Percentiles rank a stretch among this genome's conserved stretches.
Evolutionary conservation across 2,329 filamentous ascomycete species (phyloP).

Genomic region (Verticillium dahliae): DNA sequence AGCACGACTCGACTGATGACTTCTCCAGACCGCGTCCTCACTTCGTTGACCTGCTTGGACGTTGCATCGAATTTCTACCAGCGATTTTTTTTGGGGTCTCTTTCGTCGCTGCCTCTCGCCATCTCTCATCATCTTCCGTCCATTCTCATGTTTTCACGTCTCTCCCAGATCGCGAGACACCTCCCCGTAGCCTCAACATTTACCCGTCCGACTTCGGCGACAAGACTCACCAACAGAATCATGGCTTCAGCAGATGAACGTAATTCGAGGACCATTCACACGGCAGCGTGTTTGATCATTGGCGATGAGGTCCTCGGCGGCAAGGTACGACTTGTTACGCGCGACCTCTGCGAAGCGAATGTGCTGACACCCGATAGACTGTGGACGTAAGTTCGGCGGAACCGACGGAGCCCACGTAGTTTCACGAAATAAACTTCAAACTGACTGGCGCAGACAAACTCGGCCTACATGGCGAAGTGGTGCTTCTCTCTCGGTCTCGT

Average conservation of each 20-base stretch:
- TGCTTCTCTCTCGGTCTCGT: slow-evolving; percentile 58
- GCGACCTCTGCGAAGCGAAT: neutral
- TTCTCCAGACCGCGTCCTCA: neutral
- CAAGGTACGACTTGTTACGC: slow-evolving; percentile 55
- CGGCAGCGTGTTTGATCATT: slow-evolving; percentile 88
- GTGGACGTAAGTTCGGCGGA: slow-evolving; percentile 28
- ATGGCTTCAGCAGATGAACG: slow-evolving; percentile 48
- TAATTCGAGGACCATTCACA: slow-evolving; percentile 67
- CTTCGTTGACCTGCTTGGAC: neutral
- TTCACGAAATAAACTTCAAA: slow-evolving; percentile 8
- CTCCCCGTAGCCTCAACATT: slow-evolving; percentile 32
- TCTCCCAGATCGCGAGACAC: slow-evolving; percentile 69
- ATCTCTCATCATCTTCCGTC: neutral
- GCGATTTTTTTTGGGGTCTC: neutral
- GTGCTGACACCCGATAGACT: slow-evolving; percentile 16
- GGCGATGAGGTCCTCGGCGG: slow-evolving; percentile 95
- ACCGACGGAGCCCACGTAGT: neutral
- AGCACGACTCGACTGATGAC: slow-evolving; percentile 1
- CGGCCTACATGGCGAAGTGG: slow-evolving; percentile 57
- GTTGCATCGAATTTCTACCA: neutral
- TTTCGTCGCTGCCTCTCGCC: neutral
- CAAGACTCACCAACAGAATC: slow-evolving; percentile 21
- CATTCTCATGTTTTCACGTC: slow-evolving; percentile 63
- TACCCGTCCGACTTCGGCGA: slow-evolving; percentile 21
- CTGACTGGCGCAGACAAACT: slow-evolving; percentile 47